Base-by-base conservation (phyloP, 140 eudicot genomes). In the Erigeron philadelphicus region DNA sequence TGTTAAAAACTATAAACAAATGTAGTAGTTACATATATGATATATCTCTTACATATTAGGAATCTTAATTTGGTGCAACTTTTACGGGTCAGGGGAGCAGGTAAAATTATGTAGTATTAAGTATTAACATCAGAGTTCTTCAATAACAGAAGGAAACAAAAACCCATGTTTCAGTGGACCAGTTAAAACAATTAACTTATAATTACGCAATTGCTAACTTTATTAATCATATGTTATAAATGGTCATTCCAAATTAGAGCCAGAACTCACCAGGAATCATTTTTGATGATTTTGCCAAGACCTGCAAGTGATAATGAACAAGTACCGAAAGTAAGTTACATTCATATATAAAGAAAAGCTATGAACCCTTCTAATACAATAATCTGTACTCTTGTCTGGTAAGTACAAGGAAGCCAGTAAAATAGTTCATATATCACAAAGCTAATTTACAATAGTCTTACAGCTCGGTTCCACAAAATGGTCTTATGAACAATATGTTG, bases 281-380 rank as follows among this genome's bases (percentile, higher is more conserved):
- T 76, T 94, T 94, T 19, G 99, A 94, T 52, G 99, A 94, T 81
- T 94, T 94, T 59, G 97, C 99, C 58, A 94, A 83, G 76, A 94
- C 97, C 98, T 93, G 89, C 72, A 84, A 66, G 25, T 25, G 55
- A 68, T 52, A 68, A 66, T 42, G 46, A 16, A n/a, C 10, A 9
- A 31, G 41, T 12, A 60, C 42, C 7, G 38, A 44, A 62, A 62
- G 23, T 8, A 62, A 40, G 25, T 60, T 63, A 41, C 9, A 21
- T 61, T 13, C 38, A 2, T 31, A 1, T 31, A 1, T 31, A 31
- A 31, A 4, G 38, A 31, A 31, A 31, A 31, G 5, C 38, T 31
- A 31, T 31, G 3, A 2, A 31, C 38, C 38, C 38, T 4, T 31
- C 5, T 31, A 31, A 31, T 2, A 31, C 38, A 31, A 31, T 31